Percentiles rank a stretch among this genome's conserved stretches.
These are phyloP conservation scores for Phyllosticta capitalensis DNA, from an alignment of 2,329 filamentous ascomycete genomes.

Conservation along the genomic window DNA sequence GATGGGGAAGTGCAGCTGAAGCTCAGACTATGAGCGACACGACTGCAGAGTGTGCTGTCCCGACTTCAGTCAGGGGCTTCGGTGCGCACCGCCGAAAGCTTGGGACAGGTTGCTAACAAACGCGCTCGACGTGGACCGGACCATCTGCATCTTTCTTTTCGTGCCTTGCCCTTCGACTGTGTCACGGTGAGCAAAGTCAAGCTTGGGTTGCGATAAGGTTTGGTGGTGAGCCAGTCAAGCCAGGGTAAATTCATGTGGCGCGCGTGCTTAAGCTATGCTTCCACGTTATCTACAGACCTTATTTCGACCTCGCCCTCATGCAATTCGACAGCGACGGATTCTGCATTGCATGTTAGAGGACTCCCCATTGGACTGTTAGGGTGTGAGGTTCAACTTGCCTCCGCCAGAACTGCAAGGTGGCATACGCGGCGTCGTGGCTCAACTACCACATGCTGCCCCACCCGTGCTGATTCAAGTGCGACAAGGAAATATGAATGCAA, in stretches of 20 bases:
- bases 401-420: neutral
- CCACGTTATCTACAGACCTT: neutral
- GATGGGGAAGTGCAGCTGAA: neutral
- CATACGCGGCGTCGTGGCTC: neutral
- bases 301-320: neutral
- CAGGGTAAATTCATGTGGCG: neutral
- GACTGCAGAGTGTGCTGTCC: neutral
- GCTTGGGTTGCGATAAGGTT: neutral
- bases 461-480: neutral
- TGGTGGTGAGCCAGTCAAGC: neutral
- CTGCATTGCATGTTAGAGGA: neutral
- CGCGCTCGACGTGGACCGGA: neutral
- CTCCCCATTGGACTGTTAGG: neutral
- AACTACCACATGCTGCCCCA: neutral
- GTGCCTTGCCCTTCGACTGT: neutral
- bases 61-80: neutral
- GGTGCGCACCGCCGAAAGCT: neutral
- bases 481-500: neutral
- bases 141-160: neutral
- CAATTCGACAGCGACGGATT: too few relatives aligned
- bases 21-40: neutral
- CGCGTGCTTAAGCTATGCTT: neutral
- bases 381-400: neutral
- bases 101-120: neutral
- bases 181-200: neutral